phyloP scores from a whole-genome alignment of 2,329 filamentous ascomycete genomes.

The Sphaerulina musiva region DNA sequence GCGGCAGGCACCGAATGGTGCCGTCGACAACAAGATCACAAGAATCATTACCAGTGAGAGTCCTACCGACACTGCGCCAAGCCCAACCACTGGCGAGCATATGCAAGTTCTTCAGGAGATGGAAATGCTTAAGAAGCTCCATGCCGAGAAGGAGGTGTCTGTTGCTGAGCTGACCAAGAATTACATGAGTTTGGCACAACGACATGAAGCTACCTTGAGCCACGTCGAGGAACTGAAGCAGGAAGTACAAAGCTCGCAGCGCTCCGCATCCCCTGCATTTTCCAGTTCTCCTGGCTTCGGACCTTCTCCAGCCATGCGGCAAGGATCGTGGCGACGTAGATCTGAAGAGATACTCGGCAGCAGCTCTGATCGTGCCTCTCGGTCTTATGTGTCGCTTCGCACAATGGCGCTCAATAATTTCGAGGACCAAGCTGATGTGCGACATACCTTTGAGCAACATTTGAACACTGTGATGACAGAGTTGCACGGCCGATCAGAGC shows the following conservation, averaged over 20 bases:
- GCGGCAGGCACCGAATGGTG: slow-evolving; percentile 61
- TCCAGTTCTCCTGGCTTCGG: slow-evolving; percentile 15
- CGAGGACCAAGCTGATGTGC: slow-evolving; percentile 69
- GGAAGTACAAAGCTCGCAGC: slow-evolving; percentile 64
- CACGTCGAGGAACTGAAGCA: slow-evolving; percentile 87
- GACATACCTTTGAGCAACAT: slow-evolving; percentile 90
- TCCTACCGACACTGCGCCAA: slow-evolving; percentile 9
- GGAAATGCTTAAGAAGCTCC: slow-evolving; percentile 61
- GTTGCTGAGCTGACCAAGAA: slow-evolving; percentile 67
- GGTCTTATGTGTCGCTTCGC: slow-evolving; percentile 81
- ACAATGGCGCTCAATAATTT: slow-evolving; percentile 85
- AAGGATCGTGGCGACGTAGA: slow-evolving; percentile 55
- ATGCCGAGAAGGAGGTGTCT: slow-evolving; percentile 69
- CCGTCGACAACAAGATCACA: slow-evolving; percentile 29
- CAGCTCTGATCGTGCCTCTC: slow-evolving; percentile 75
- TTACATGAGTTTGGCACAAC: slow-evolving; percentile 74
- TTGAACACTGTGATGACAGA: slow-evolving; percentile 90
- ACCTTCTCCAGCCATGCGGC: slow-evolving; percentile 20
- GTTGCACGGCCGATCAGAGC: slow-evolving; percentile 75
- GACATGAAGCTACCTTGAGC: slow-evolving; percentile 74
- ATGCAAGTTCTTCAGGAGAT: slow-evolving; percentile 64
- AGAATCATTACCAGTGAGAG: slow-evolving; percentile 13
- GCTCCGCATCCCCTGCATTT: slow-evolving; percentile 24
- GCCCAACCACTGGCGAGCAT: slow-evolving; percentile 32
- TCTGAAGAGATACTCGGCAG: slow-evolving; percentile 30